phyloP scores from a whole-genome alignment of 129 eudicot species.

The Flaveria sonorensis region DNA sequence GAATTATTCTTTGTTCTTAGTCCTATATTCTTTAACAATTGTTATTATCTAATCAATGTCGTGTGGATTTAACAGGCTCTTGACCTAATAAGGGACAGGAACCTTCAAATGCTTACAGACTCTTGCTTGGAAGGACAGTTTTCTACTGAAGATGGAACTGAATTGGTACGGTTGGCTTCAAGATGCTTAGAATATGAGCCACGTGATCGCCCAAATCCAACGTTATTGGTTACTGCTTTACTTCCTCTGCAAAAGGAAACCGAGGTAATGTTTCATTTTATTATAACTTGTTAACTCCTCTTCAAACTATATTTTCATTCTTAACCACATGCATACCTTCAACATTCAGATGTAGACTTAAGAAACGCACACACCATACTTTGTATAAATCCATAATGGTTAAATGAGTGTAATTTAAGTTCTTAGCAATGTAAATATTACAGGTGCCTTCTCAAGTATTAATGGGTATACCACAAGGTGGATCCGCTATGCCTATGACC shows the following conservation, averaged over 20 bases:
- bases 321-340: background rate
- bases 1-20: background rate
- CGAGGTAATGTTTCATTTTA: slow-evolving; percentile 39
- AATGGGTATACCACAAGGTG: slow-evolving; percentile 73
- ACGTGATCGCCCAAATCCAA: slow-evolving; percentile 91
- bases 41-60: slow-evolving; percentile 23
- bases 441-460: slow-evolving; percentile 77
- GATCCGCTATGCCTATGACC: slow-evolving; percentile 47
- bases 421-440: slow-evolving; percentile 16
- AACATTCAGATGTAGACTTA: background rate
- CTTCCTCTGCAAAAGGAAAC: slow-evolving; percentile 88
- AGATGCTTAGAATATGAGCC: slow-evolving; percentile 92
- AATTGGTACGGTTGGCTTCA: slow-evolving; percentile 83
- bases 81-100: slow-evolving; percentile 85
- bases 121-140: slow-evolving; percentile 97
- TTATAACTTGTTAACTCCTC: background rate
- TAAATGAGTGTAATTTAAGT: background rate
- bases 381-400: slow-evolving; percentile 1
- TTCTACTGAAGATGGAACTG: slow-evolving; percentile 80
- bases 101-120: slow-evolving; percentile 88
- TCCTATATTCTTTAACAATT: background rate
- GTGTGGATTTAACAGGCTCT: slow-evolving; percentile 65
- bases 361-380: background rate
- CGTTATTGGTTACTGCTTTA: slow-evolving; percentile 71
- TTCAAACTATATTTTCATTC: background rate